Conservation (phyloP, 2,329 filamentous ascomycete species). For the Rhinocladiella mackenziei region DNA sequence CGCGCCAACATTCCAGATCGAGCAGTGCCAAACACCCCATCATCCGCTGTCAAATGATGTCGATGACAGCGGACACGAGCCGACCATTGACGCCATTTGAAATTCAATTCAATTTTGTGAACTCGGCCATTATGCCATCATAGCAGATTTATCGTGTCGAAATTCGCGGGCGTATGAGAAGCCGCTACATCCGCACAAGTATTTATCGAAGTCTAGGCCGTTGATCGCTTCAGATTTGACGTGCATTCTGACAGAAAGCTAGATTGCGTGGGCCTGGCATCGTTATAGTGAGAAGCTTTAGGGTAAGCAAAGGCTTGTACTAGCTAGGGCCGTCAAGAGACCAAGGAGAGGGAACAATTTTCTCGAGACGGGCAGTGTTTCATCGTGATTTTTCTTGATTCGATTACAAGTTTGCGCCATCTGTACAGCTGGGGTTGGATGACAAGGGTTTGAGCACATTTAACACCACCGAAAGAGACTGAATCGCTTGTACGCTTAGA, state of each 20-base stretch:
- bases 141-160: not conserved
- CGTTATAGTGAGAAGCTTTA: too few relatives aligned
- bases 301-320: too few relatives aligned
- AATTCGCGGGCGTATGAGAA: too few relatives aligned
- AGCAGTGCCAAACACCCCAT: not conserved
- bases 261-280: too few relatives aligned
- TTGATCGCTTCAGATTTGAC: too few relatives aligned
- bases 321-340: not conserved
- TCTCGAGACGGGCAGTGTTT: too few relatives aligned
- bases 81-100: slow-evolving; percentile 1
- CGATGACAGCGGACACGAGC: slow-evolving; percentile 4
- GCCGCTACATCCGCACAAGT: too few relatives aligned
- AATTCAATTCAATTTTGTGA: not conserved
- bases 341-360: not conserved
- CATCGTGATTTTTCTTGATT: slow-evolving; percentile 6
- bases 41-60: not conserved
- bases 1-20: not conserved
- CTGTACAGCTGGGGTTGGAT: too few relatives aligned
- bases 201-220: too few relatives aligned
- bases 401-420: slow-evolving; percentile 14
- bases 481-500: slow-evolving; percentile 8
- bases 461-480: slow-evolving; percentile 1
- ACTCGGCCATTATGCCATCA: not conserved
- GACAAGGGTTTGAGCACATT: too few relatives aligned
- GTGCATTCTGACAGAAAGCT: too few relatives aligned